A percentile compares a stretch with the other conserved stretches of the same genome.
Evolutionary conservation across 1,139 yeast species (phyloP).

Genomic region (Geotrichum aggregatum): DNA sequence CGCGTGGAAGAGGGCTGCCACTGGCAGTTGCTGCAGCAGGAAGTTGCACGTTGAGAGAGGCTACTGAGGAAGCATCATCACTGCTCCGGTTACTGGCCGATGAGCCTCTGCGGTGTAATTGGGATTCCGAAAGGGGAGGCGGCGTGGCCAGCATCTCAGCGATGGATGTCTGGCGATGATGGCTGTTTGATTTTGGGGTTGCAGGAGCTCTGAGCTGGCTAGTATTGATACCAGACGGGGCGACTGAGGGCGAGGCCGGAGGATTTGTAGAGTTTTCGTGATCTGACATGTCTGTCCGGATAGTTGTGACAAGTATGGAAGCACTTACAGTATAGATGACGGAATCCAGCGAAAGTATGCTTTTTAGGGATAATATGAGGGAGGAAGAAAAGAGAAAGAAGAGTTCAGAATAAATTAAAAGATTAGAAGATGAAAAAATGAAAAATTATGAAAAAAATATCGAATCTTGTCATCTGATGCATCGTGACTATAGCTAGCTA

Average conservation of each 20-base stretch:
- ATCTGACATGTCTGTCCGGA: background rate
- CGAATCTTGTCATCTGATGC: background rate
- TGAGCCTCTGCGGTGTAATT: conserved; percentile 3
- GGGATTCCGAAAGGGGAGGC: conserved; percentile 1
- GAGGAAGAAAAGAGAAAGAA: no score
- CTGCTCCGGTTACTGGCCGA: conserved; percentile 8
- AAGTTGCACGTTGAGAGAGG: background rate
- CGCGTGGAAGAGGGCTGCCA: conserved; percentile 33
- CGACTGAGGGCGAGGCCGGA: background rate
- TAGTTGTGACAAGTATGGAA: no score
- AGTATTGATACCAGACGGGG: background rate
- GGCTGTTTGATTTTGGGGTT: conserved; percentile 5
- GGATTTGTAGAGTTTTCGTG: background rate
- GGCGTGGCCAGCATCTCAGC: conserved; percentile 10
- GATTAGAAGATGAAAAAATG: no score
- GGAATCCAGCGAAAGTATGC: no score
- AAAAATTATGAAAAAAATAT: background rate
- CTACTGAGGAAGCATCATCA: conserved; percentile 11
- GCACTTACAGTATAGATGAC: no score
- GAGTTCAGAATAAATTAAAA: no score
- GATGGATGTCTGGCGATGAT: conserved; percentile 11
- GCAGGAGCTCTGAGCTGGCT: conserved; percentile 5
- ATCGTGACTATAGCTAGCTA: no score
- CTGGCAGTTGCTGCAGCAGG: background rate
- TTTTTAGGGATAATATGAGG: no score